Evolutionary conservation across 2,329 filamentous ascomycete species (phyloP).

Genomic region (Paracorniculantispora psalliotae): DNA sequence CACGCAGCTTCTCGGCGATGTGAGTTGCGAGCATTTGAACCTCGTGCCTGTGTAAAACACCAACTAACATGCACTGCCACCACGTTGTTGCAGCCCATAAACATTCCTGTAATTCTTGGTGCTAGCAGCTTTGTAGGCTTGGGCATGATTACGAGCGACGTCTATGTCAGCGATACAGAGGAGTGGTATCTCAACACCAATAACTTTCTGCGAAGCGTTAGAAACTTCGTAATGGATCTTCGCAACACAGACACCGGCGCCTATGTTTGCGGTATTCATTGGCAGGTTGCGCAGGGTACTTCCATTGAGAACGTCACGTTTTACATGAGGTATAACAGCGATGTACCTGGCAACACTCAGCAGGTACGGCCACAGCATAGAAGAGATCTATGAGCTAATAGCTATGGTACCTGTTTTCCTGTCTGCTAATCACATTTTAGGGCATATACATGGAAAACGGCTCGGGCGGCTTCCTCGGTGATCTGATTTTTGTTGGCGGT

Average conservation of each 20-base stretch:
- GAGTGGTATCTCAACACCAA: conserved; percentile 7
- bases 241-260: conserved; percentile 7
- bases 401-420: too few relatives aligned
- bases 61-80: too few relatives aligned
- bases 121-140: conserved; percentile 5
- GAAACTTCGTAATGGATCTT: conserved; percentile 12
- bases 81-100: conserved; percentile 1
- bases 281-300: conserved; percentile 8
- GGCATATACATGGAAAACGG: conserved; percentile 11
- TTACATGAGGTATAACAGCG: not conserved
- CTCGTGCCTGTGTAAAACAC: too few relatives aligned
- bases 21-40: too few relatives aligned
- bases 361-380: too few relatives aligned
- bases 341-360: not conserved
- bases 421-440: too few relatives aligned
- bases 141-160: conserved; percentile 6
- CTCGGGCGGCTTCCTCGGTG: not conserved
- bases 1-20: conserved; percentile 33
- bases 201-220: conserved; percentile 3
- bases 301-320: conserved; percentile 1
- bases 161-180: not conserved
- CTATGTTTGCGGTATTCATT: conserved; percentile 12
- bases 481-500: not conserved
- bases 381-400: too few relatives aligned
- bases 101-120: not conserved